Base-by-base conservation (phyloP, 345 rosid species). In the Sisymbrium irio region DNA sequence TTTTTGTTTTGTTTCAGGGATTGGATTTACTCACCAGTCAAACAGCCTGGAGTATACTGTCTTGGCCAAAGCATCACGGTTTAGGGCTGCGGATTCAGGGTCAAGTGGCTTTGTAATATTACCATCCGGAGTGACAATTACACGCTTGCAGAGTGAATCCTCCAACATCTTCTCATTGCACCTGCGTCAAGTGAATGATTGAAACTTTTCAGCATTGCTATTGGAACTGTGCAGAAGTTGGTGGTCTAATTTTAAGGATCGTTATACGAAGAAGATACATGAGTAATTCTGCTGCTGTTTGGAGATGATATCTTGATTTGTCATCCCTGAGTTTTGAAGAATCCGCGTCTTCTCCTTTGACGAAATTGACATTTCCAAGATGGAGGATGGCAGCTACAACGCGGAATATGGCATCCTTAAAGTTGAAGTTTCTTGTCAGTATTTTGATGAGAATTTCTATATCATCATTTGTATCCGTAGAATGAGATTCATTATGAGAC, bases 371-470 rank as follows among this genome's bases (percentile, higher is more conserved):
- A 74, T 88, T 88, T 68, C 94, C 94, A 22, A 88, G 89, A 61
- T 88, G 94, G 67, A 88, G 89, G 55, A 88, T 85, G 25, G 89
- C 89, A 70, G 94, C 91, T 22, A 88, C 91, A 3, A 86, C 89
- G 5, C 89, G 80, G 70, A 89, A 89, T 70, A 86, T 89, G 18
- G 89, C 89, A 73, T 89, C 95, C 95, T 49, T 89, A 39, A 69
- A 63, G 60, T 56, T 50, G 63, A 50, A 44, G 51, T 67, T 37
- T 37, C 10, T 50, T 11, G 49, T 36, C 18, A 59, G 72, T 55
- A 71, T 13, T 37, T 69, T 49, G 22, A 60, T 49, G 28, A 60
- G 22, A 49, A 7, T 15, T 14, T 64, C 32, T 20, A n/a, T 20
- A n/a, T 15, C 36, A 56, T 25, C 67, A 39, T 35, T 45, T 50